These are phyloP conservation scores for Calonectria pseudoreteaudii DNA, from an alignment of 2,329 filamentous ascomycete genomes.

Conservation along the genomic window DNA sequence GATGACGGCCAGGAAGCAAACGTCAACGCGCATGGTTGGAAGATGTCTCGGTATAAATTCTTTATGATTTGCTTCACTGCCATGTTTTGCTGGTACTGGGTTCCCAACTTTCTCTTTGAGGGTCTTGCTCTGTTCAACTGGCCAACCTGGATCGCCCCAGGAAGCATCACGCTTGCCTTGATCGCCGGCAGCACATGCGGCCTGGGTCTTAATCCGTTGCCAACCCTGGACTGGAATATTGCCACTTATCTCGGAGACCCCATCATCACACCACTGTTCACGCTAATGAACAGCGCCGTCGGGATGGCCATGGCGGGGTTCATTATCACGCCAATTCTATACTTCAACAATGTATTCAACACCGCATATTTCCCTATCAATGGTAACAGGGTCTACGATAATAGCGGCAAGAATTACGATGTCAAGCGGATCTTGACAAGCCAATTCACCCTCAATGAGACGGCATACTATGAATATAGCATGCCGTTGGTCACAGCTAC, in stretches of 20 bases:
- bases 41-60: slow-evolving; percentile 50
- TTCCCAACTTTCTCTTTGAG: slow-evolving; percentile 63
- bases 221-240: slow-evolving; percentile 57
- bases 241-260: slow-evolving; percentile 44
- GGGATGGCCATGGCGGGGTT: slow-evolving; percentile 63
- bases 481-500: slow-evolving; percentile 63
- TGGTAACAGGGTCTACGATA: slow-evolving; percentile 67
- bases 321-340: slow-evolving; percentile 60
- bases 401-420: slow-evolving; percentile 64
- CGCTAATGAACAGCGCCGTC: slow-evolving; percentile 42
- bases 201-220: slow-evolving; percentile 52
- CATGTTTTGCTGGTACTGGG: slow-evolving; percentile 65
- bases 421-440: slow-evolving; percentile 63
- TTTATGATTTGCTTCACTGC: slow-evolving; percentile 55
- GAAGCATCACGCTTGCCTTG: slow-evolving; percentile 49
- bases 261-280: slow-evolving; percentile 46
- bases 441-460: slow-evolving; percentile 61
- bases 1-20: slow-evolving; percentile 31
- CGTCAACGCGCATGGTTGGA: slow-evolving; percentile 38
- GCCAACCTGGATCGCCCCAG: slow-evolving; percentile 62
- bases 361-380: slow-evolving; percentile 68
- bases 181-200: slow-evolving; percentile 51
- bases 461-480: slow-evolving; percentile 62
- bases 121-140: slow-evolving; percentile 60
- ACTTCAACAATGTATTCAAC: slow-evolving; percentile 60